Percentiles rank a stretch among this genome's conserved stretches.
These are phyloP conservation scores for Uronychia setigera DNA, from an alignment of 73 alveolate genomes.

Conservation along the genomic window DNA sequence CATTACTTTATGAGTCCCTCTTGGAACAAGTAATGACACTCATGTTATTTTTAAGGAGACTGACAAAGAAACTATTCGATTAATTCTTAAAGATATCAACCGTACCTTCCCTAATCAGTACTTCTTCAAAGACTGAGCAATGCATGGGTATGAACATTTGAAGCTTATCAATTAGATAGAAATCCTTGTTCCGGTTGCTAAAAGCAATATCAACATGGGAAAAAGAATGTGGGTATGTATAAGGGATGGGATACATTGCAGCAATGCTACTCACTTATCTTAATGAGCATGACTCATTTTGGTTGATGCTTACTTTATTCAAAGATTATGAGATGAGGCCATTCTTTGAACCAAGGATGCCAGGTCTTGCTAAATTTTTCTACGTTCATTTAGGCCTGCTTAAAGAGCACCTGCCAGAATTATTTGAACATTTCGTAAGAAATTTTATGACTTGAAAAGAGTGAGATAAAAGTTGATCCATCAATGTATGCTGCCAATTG, in stretches of 20 bases:
- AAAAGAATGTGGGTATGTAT: constrained; percentile 90
- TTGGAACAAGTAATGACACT: not conserved
- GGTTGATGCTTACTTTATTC: constrained; percentile 78
- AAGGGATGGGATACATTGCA: constrained; percentile 96
- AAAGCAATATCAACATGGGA: constrained; percentile 75
- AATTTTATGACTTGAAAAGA: constrained; percentile 57
- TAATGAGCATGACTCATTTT: constrained; percentile 83
- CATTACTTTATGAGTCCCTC: too few relatives aligned
- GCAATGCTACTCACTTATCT: constrained; percentile 90
- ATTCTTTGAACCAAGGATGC: constrained; percentile 79
- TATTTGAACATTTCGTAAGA: constrained; percentile 12
- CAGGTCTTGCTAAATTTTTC: constrained; percentile 81
- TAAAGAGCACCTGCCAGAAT: constrained; percentile 79
- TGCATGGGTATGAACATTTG: constrained; percentile 58
- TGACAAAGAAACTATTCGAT: constrained; percentile 45
- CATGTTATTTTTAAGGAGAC: constrained; percentile 21
- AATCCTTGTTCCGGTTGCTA: constrained; percentile 78
- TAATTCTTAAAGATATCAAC: constrained; percentile 85
- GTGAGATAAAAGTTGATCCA: constrained; percentile 86
- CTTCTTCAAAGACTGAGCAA: constrained; percentile 78
- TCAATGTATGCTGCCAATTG: constrained; percentile 92
- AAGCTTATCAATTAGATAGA: constrained; percentile 49
- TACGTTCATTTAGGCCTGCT: constrained; percentile 80
- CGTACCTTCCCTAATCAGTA: constrained; percentile 84
- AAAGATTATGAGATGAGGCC: constrained; percentile 84